These are phyloP conservation scores for Phalaenopsis aphrodite DNA, from an alignment of 106 monocot genomes.

Conservation along the genomic window DNA sequence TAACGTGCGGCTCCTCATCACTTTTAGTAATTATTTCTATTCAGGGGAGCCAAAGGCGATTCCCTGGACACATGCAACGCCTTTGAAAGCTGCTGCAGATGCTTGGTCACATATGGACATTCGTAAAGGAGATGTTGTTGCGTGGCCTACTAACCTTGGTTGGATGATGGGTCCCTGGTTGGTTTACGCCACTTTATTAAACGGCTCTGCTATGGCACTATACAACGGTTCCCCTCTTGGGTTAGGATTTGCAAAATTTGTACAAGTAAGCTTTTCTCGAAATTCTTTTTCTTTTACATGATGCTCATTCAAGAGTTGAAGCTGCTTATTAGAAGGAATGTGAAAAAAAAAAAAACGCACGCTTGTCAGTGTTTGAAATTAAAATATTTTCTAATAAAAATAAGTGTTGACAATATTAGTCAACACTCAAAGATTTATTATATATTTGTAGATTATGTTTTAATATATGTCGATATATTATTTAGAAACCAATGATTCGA, in stretches of 20 bases:
- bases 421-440: not conserved
- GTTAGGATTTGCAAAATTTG: constrained; percentile 80
- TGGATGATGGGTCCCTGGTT: constrained; percentile 99
- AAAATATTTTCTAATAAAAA: not conserved
- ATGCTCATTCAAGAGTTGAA: not conserved
- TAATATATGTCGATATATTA: not conserved
- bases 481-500: not conserved
- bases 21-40: constrained; percentile 7
- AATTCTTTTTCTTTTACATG: not conserved
- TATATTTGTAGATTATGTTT: not conserved
- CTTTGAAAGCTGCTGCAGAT: constrained; percentile 94
- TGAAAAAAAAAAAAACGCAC: not conserved
- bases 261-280: constrained; percentile 45
- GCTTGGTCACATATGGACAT: constrained; percentile 92
- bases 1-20: not conserved
- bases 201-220: constrained; percentile 90
- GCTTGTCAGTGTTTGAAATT: not conserved
- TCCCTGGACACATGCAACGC: constrained; percentile 89
- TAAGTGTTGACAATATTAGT: not conserved
- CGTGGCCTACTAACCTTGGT: constrained; percentile 98
- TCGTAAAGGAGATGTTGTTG: constrained; percentile 83
- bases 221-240: constrained; percentile 90
- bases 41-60: constrained; percentile 95
- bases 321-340: not conserved
- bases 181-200: constrained; percentile 87